A percentile compares a stretch with the other conserved stretches of the same genome.
phyloP scores from a whole-genome alignment of 2,329 filamentous ascomycete genomes.

The Ophiognomonia clavigignenti-juglandacearum region DNA sequence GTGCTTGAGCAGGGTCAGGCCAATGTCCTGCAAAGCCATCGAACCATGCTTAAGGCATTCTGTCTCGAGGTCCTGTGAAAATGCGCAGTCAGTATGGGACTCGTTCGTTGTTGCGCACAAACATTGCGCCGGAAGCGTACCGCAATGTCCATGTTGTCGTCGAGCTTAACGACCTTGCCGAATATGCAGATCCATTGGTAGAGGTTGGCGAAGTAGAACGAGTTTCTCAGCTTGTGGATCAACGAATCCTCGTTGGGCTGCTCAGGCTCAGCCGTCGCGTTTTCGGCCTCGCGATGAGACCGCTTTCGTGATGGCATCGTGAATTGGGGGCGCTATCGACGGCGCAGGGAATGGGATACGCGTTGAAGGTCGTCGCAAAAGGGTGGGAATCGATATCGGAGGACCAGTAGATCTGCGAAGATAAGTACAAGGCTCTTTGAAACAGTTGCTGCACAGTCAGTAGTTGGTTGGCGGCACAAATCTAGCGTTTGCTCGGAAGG shows the following conservation, averaged over 20 bases:
- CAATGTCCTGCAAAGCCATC: conserved; percentile 71
- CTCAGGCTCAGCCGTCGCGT: conserved; percentile 22
- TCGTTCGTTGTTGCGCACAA: background rate
- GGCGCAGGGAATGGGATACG: conserved; percentile 2
- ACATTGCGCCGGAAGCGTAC: conserved; percentile 42
- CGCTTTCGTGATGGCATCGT: conserved; percentile 47
- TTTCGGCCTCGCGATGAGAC: conserved; percentile 38
- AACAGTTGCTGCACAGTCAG: too few species aligned
- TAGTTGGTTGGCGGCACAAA: too few species aligned
- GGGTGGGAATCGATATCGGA: background rate
- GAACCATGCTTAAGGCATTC: conserved; percentile 83
- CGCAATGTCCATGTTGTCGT: conserved; percentile 84
- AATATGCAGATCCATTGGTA: conserved; percentile 94
- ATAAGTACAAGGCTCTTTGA: too few species aligned
- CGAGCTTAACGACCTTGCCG: conserved; percentile 82
- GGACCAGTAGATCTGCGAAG: background rate
- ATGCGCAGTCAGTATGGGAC: conserved; percentile 1
- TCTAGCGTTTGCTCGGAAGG: too few species aligned
- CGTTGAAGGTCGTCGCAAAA: conserved; percentile 1
- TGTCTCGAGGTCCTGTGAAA: conserved; percentile 70
- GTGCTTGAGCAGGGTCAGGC: conserved; percentile 82
- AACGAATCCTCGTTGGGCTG: conserved; percentile 31
- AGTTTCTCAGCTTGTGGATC: conserved; percentile 71
- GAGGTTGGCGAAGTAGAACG: conserved; percentile 93
- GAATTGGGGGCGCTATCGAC: conserved; percentile 1